Evolutionary conservation across 2,329 filamentous ascomycete genomes (phyloP).

Genomic region (Stachybotrys elegans): DNA sequence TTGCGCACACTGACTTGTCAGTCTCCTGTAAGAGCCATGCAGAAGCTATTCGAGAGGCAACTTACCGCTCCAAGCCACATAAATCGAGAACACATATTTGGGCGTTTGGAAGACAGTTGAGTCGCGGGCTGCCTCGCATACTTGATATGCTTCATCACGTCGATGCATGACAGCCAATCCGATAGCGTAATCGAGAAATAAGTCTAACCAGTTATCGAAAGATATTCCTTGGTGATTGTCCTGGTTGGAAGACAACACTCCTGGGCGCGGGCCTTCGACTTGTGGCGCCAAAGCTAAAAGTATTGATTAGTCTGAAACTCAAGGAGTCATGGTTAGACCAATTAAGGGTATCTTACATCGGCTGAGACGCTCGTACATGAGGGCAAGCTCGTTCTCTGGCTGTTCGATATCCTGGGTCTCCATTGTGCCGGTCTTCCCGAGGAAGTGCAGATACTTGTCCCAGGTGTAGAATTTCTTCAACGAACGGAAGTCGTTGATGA

Average conservation of each 20-base stretch:
- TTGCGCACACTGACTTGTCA: slow-evolving; percentile 74
- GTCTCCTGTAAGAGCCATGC: no score
- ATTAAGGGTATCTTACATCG: no score
- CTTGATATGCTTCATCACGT: slow-evolving; percentile 68
- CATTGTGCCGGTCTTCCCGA: slow-evolving; percentile 31
- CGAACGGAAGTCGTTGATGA: slow-evolving; percentile 59
- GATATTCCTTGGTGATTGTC: slow-evolving; percentile 67
- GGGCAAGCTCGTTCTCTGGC: slow-evolving; percentile 41
- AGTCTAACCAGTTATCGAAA: slow-evolving; percentile 81
- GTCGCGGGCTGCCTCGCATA: slow-evolving; percentile 71
- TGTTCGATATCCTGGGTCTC: slow-evolving; percentile 15
- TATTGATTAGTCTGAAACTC: no score
- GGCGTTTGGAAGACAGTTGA: slow-evolving; percentile 78
- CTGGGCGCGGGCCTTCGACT: slow-evolving; percentile 13
- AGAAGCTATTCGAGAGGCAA: no score
- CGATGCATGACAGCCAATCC: slow-evolving; percentile 65
- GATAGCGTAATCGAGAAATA: slow-evolving; percentile 85
- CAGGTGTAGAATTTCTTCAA: slow-evolving; percentile 61
- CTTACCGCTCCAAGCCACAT: slow-evolving; percentile 71
- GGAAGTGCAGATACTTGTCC: slow-evolving; percentile 59
- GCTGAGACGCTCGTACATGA: slow-evolving; percentile 51
- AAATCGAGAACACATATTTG: slow-evolving; percentile 64
- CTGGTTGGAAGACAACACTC: slow-evolving; percentile 23
- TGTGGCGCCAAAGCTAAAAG: slow-evolving; percentile 27
- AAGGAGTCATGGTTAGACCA: no score